Percentiles rank a stretch among this genome's conserved stretches.
Evolutionary conservation across 192 early-diverging fungal species (phyloP).

Genomic region (Coemansia sp.): DNA sequence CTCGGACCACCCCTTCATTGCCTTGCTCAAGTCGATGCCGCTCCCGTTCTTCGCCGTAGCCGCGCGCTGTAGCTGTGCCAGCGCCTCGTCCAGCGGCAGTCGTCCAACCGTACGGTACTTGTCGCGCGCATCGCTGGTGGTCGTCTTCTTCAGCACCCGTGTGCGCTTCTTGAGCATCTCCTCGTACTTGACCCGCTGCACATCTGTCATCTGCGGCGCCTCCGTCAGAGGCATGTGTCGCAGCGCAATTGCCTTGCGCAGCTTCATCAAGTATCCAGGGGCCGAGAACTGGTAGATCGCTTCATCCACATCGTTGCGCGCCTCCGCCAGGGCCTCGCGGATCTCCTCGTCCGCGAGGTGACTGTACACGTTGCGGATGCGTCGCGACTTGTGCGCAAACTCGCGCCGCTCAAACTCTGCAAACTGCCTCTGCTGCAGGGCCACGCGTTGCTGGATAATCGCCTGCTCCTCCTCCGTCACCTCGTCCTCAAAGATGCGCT

Average conservation of each 20-base stretch:
- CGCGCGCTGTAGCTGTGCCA: conserved; percentile 74
- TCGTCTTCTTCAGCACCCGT: conserved; percentile 76
- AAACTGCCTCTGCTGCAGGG: conserved; percentile 89
- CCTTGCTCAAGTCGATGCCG: conserved; percentile 74
- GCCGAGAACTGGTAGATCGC: conserved; percentile 84
- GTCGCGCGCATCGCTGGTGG: conserved; percentile 69
- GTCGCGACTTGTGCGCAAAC: conserved; percentile 73
- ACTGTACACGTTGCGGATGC: conserved; percentile 74
- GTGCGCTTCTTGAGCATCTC: conserved; percentile 83
- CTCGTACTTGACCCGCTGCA: conserved; percentile 85
- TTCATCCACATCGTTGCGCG: conserved; percentile 84
- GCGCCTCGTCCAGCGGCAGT: conserved; percentile 83
- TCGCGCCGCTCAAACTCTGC: conserved; percentile 84
- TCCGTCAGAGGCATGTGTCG: conserved; percentile 58
- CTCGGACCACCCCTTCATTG: conserved; percentile 95
- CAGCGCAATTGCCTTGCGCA: conserved; percentile 70
- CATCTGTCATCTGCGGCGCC: conserved; percentile 68
- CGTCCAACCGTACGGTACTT: conserved; percentile 75
- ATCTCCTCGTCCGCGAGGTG: conserved; percentile 86
- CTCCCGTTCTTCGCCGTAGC: conserved; percentile 54
- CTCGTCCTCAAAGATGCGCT: conserved; percentile 86
- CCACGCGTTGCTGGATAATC: conserved; percentile 89
- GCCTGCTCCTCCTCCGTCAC: conserved; percentile 87
- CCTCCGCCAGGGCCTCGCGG: conserved; percentile 75
- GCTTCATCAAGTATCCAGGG: conserved; percentile 67